Base-by-base conservation (phyloP, 805 yeast species). In the Clavispora phyllophila region DNA sequence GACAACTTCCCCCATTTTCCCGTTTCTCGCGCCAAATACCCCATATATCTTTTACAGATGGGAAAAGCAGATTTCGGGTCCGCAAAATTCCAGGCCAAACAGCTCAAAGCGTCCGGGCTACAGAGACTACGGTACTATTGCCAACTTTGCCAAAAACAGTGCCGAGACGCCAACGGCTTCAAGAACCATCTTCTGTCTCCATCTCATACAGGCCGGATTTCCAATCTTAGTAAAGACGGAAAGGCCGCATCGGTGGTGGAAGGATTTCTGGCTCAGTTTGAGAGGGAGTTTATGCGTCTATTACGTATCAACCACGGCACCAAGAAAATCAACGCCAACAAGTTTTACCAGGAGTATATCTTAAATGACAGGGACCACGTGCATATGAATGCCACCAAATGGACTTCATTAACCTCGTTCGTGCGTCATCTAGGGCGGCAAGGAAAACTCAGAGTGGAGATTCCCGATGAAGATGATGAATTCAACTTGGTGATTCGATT, bases 81-180 rank as follows among this genome's bases (percentile, higher is more conserved):
- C 12, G 70, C 95, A 26, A 84, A 84, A 58, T 78, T 78, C 60
- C 67, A 84, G 39, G 75, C 91, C 24, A 87, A 86, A 55, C 81
- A 83, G 60, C 75, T 87, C 73, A 87, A 86, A 64, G 79, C 87
- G 20, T 72, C 78, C 37, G 98, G 98, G 2, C 79, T 90, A 20
- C 97, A 90, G 63, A 82, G 86, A 56, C 76, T 93, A 40, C 73
- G 79, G 47, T 91, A 79, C 73, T 95, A 89, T 63, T 93, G 99
- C 62, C 98, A 84, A 60, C 74, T 87, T 3, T 93, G 99, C 57
- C 79, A 75, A 58, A 88, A 91, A 56, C 99, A 93, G 65, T 90
- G 98, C 60, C 69, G 97, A 42, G 99, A 95, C 60, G 95, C 86
- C 48, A 91, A 93, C 64, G 99, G 99, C 20, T 93, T 86, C 69